Base-by-base conservation (phyloP, 2,329 filamentous ascomycete species). In the Aspergillus sp. region DNA sequence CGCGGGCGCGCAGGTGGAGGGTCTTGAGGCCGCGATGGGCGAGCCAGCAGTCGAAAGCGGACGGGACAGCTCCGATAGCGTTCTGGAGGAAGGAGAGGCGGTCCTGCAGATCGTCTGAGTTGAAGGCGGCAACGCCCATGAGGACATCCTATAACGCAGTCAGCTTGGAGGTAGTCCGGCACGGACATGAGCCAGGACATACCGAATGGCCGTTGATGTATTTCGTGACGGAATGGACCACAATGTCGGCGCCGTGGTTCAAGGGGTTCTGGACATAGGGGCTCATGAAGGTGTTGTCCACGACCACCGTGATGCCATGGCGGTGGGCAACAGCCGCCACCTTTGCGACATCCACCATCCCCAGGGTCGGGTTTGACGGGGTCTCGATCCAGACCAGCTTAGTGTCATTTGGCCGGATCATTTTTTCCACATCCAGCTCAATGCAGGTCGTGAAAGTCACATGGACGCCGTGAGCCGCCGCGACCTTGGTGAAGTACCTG, bases 401-500 rank as follows among this genome's bases (percentile, higher is more conserved):
- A 33, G 91, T 98, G 60, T 89, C 78, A 31, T 60, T 52, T 6
- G 82, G 75, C 19, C 79, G 82, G 57, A 98, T 93, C 66, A 96
- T 75, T 47, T 80, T 74, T 44, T 75, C 74, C 47, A 96, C 80
- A 55, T 96, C 85, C 42, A 86, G 70, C 65, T 94, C 89, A 53
- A 98, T 93, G 63, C 80, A 80, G 7, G 86, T 86, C 4, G 86
- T 89, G 63, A 98, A 98, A 30, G 89, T 93, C 41, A 96, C 91
- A 49, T 82, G 78, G 34, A 98, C 86, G 51, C 89, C 86, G 61
- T 98, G 91, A 15, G 91, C 86, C 52, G 85, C 79, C 36, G 91
- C 91, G 31, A 96, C 91, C 67, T 95, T 88, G 45, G 91, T 98
- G 71, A 98, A 98, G 71, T 98, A 98, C 53, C 91, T 76, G 68